Conservation (phyloP, 1,284 basidiomycete species). For the Malassezia cuniculi region DNA sequence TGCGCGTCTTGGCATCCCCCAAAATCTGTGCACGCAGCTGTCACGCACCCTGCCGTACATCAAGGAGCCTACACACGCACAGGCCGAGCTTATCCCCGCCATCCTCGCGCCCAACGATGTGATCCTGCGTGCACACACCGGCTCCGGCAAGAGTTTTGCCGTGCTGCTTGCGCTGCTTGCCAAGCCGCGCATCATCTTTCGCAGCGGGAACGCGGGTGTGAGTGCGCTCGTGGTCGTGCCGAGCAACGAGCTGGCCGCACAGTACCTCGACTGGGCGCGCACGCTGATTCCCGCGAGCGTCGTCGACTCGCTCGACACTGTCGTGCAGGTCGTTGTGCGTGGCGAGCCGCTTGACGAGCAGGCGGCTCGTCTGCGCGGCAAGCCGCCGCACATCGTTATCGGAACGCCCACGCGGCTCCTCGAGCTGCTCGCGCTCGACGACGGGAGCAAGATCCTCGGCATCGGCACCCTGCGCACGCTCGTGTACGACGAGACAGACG, state of each 20-base stretch:
- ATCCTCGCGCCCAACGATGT: constrained; percentile 29
- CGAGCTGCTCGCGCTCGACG: constrained; percentile 25
- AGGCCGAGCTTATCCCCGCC: constrained; percentile 28
- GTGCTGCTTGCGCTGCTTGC: constrained; percentile 35
- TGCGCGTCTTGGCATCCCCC: constrained; percentile 20
- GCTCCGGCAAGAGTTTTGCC: constrained; percentile 39
- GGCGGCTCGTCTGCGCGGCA: constrained; percentile 17
- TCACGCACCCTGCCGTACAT: constrained; percentile 23
- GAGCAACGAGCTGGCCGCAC: constrained; percentile 36
- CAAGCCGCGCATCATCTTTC: constrained; percentile 36
- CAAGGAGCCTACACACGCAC: constrained; percentile 28
- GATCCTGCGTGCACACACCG: constrained; percentile 38
- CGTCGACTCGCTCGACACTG: constrained; percentile 22
- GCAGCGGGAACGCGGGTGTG: constrained; percentile 2
- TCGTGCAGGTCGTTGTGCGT: constrained; percentile 30
- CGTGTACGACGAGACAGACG: constrained; percentile 40
- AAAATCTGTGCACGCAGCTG: constrained; percentile 25
- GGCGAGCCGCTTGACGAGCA: constrained; percentile 19
- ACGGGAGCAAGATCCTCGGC: constrained; percentile 26
- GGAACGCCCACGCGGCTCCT: constrained; percentile 33
- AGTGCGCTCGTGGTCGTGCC: constrained; percentile 37
- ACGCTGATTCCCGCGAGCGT: constrained; percentile 20
- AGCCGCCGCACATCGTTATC: constrained; percentile 36
- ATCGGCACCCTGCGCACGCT: constrained; percentile 29
- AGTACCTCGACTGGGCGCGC: constrained; percentile 34